Conservation (phyloP, 2,329 filamentous ascomycete species). For the Cryphonectria carpinicola region DNA sequence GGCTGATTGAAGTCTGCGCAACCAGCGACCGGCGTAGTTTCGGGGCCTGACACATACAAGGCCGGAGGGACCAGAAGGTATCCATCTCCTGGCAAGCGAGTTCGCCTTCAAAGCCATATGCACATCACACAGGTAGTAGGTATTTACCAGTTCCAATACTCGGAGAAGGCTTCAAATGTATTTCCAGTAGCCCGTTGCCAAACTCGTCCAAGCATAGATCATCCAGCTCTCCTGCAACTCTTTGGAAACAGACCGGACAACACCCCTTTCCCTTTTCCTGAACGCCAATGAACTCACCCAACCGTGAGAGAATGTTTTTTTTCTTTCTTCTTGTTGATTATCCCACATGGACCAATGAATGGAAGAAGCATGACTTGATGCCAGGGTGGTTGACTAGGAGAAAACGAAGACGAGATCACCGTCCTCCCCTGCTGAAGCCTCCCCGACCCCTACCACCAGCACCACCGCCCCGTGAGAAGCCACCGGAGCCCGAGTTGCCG, state of each 20-base stretch:
- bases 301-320: slow-evolving; percentile 20
- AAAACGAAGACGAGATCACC: slow-evolving; percentile 9
- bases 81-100: neutral
- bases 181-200: neutral
- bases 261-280: slow-evolving; percentile 28
- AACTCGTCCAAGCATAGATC: slow-evolving; percentile 2
- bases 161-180: neutral
- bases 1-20: neutral
- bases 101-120: neutral
- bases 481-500: slow-evolving; percentile 31
- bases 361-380: slow-evolving; percentile 18
- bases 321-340: slow-evolving; percentile 9
- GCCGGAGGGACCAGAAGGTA: neutral
- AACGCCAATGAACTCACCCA: slow-evolving; percentile 29
- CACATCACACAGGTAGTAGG: neutral
- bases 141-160: neutral
- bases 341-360: slow-evolving; percentile 23
- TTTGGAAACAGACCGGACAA: slow-evolving; percentile 10
- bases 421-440: slow-evolving; percentile 38
- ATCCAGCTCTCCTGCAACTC: slow-evolving; percentile 14
- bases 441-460: slow-evolving; percentile 39
- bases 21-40: neutral
- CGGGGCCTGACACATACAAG: neutral
- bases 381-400: neutral
- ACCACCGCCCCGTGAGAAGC: slow-evolving; percentile 37